phyloP scores from a whole-genome alignment of 169 alveolate genomes.

The Plasmodium chabaudi region DNA sequence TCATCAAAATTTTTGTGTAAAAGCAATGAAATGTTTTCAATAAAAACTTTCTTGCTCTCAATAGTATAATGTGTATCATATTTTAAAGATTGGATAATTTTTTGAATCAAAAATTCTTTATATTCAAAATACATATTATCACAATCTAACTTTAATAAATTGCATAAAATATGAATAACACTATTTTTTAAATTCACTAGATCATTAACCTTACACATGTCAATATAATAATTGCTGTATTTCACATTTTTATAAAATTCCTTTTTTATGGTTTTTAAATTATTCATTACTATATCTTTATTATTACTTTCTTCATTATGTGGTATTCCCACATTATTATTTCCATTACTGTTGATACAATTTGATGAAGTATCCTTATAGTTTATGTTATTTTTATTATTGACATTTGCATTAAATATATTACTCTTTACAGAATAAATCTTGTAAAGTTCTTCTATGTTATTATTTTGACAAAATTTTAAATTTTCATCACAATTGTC shows the following conservation, averaged over 20 bases:
- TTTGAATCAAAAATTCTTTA: constrained; percentile 47
- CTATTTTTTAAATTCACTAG: constrained; percentile 27
- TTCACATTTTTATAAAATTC: constrained; percentile 47
- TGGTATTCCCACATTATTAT: not conserved
- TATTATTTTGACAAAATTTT: not conserved
- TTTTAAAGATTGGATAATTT: constrained; percentile 49
- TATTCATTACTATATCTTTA: not conserved
- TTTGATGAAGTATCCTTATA: not conserved
- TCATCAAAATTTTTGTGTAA: constrained; percentile 53
- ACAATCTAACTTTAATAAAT: constrained; percentile 1
- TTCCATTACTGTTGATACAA: not conserved
- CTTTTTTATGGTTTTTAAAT: constrained; percentile 16
- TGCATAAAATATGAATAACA: constrained; percentile 38
- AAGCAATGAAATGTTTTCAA: constrained; percentile 36
- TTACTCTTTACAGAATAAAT: not conserved
- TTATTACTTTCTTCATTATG: constrained; percentile 4
- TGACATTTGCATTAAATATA: not conserved
- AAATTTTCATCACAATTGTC: not conserved
- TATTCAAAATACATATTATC: constrained; percentile 19
- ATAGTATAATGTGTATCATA: constrained; percentile 34
- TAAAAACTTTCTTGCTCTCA: constrained; percentile 25
- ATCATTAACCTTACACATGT: constrained; percentile 3
- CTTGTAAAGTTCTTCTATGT: not conserved
- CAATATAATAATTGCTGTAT: constrained; percentile 21
- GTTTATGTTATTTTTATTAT: not conserved